Evolutionary conservation across 2,329 filamentous ascomycete species (phyloP).

Genomic region (Blumeria graminis): DNA sequence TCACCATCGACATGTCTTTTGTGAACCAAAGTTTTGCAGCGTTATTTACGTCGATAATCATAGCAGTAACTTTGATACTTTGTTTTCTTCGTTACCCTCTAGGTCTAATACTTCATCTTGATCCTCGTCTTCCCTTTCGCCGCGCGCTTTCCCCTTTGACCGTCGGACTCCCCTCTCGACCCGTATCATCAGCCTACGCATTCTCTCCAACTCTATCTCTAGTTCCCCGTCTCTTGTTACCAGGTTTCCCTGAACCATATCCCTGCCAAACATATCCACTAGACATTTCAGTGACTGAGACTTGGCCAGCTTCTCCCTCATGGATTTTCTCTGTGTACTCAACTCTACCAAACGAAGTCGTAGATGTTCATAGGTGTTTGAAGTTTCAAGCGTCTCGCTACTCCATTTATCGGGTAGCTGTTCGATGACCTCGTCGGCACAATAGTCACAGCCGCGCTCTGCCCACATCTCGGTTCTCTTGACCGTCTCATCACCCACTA

Average conservation of each 20-base stretch:
- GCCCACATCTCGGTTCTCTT: slow-evolving; percentile 18
- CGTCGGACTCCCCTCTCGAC: slow-evolving; percentile 26
- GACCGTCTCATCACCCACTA: slow-evolving; percentile 15
- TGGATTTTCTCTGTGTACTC: slow-evolving; percentile 20
- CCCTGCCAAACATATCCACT: slow-evolving; percentile 25
- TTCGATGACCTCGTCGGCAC: slow-evolving; percentile 9
- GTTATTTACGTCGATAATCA: no score
- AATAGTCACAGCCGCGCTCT: slow-evolving; percentile 16
- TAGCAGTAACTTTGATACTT: no score
- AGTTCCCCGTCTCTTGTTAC: slow-evolving; percentile 39
- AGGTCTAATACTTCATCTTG: no score
- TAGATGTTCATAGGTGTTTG: slow-evolving; percentile 26
- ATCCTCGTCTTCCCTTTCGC: no score
- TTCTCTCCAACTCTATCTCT: slow-evolving; percentile 40
- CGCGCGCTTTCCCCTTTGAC: no score
- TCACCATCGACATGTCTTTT: no score
- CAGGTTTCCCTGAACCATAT: slow-evolving; percentile 37
- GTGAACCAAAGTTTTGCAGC: no score
- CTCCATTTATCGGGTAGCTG: slow-evolving; percentile 12
- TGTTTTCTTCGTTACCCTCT: no score
- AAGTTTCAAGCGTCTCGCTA: slow-evolving; percentile 17
- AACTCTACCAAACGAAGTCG: slow-evolving; percentile 25
- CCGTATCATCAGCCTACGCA: slow-evolving; percentile 35
- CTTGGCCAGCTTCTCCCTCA: slow-evolving; percentile 20
- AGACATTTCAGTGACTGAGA: slow-evolving; percentile 25